Evolutionary conservation across 208 protist species (phyloP).

Genomic region (Trichomonas tenax): DNA sequence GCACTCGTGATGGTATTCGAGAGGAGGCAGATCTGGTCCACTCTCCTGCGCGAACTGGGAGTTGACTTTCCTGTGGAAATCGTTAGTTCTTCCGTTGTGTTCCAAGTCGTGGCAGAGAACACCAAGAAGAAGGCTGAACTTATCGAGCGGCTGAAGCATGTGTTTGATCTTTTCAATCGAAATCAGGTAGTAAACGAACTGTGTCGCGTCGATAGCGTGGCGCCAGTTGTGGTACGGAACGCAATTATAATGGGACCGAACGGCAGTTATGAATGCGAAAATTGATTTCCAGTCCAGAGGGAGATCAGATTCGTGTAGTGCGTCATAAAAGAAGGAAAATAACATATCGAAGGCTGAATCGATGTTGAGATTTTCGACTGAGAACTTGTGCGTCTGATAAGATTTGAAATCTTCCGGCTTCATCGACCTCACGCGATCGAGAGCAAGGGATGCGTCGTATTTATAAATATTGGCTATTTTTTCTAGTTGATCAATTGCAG

Average conservation of each 20-base stretch:
- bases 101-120: slow-evolving; percentile 79
- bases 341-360: not conserved
- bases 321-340: not conserved
- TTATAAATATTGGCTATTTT: no score
- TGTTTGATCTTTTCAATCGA: slow-evolving; percentile 44
- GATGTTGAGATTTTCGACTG: not conserved
- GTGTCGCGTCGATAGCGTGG: slow-evolving; percentile 51
- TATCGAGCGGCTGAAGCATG: slow-evolving; percentile 49
- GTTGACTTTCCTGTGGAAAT: slow-evolving; percentile 68
- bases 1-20: slow-evolving; percentile 52
- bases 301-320: not conserved
- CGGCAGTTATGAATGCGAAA: not conserved
- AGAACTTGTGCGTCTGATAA: not conserved
- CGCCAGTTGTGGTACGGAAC: slow-evolving; percentile 57
- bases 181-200: slow-evolving; percentile 44
- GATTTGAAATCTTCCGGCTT: no score
- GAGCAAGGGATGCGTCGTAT: no score
- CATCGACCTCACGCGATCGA: no score
- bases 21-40: slow-evolving; percentile 29
- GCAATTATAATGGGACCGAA: not conserved
- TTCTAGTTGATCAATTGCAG: no score
- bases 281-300: not conserved
- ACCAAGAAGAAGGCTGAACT: slow-evolving; percentile 62
- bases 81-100: slow-evolving; percentile 83
- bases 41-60: slow-evolving; percentile 29